Conservation (phyloP, 805 yeast species). For the Yarrowia deformans region DNA sequence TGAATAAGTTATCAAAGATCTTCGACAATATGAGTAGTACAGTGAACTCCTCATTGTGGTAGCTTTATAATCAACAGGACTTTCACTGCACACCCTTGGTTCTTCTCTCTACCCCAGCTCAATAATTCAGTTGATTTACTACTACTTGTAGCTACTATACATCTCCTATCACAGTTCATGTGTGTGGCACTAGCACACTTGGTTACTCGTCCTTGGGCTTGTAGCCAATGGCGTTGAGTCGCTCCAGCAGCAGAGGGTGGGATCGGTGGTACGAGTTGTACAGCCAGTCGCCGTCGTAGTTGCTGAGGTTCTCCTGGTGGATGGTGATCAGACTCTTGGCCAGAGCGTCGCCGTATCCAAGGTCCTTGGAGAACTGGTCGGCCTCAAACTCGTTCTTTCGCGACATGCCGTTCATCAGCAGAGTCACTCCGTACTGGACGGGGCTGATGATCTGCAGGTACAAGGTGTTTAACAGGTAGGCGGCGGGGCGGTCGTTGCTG, state of each 20-base stretch:
- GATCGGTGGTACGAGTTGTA: constrained; percentile 88
- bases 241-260: constrained; percentile 91
- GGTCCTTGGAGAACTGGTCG: constrained; percentile 79
- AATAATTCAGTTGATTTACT: constrained; percentile 5
- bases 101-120: neutral
- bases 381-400: constrained; percentile 95
- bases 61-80: too few species aligned
- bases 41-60: too few species aligned
- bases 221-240: constrained; percentile 72
- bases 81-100: too few species aligned
- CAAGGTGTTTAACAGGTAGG: constrained; percentile 77
- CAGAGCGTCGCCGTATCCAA: constrained; percentile 74
- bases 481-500: constrained; percentile 54
- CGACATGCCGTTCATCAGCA: constrained; percentile 70
- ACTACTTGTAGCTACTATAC: neutral
- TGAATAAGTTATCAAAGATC: too few species aligned
- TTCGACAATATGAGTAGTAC: too few species aligned
- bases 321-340: constrained; percentile 75
- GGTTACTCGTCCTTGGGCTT: constrained; percentile 31
- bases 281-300: constrained; percentile 89
- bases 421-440: constrained; percentile 70
- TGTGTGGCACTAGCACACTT: too few species aligned
- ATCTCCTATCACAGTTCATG: neutral
- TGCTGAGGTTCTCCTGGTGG: constrained; percentile 79
- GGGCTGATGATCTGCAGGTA: constrained; percentile 65